Conservation (phyloP, 495 filamentous ascomycete genomes). For the Amorphotheca resinae region DNA sequence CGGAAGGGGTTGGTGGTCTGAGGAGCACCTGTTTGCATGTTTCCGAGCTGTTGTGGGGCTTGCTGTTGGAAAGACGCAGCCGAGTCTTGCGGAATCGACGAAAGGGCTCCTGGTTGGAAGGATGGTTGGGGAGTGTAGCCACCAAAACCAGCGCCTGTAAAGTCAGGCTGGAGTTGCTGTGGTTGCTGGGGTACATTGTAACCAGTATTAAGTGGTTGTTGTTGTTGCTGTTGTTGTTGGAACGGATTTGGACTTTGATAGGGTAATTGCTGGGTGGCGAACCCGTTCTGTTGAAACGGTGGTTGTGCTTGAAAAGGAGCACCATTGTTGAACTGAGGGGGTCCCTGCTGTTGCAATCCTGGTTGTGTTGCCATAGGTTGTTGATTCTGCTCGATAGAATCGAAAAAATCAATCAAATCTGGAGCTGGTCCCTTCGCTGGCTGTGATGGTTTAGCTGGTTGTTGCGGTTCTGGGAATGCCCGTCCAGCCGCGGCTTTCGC, state of each 20-base stretch:
- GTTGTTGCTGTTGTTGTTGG: slow-evolving; percentile 29
- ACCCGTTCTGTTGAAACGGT: slow-evolving; percentile 22
- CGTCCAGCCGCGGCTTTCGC: slow-evolving; percentile 11
- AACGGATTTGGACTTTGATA: slow-evolving; percentile 37
- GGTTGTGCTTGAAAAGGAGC: slow-evolving; percentile 32
- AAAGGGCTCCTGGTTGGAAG: slow-evolving; percentile 40
- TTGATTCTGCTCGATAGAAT: slow-evolving; percentile 89
- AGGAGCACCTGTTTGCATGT: slow-evolving; percentile 15
- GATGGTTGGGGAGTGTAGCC: slow-evolving; percentile 60
- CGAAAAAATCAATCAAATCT: slow-evolving; percentile 97
- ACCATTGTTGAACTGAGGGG: slow-evolving; percentile 34
- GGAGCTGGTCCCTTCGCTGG: slow-evolving; percentile 50
- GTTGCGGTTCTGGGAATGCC: slow-evolving; percentile 23
- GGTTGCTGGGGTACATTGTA: slow-evolving; percentile 37
- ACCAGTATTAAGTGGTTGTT: slow-evolving; percentile 21
- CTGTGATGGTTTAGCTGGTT: slow-evolving; percentile 26
- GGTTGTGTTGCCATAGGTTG: slow-evolving; percentile 24
- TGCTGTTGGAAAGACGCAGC: slow-evolving; percentile 22
- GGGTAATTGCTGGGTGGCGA: slow-evolving; percentile 24
- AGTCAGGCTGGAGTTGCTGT: slow-evolving; percentile 40
- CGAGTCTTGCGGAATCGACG: slow-evolving; percentile 54
- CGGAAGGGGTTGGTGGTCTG: slow-evolving; percentile 81
- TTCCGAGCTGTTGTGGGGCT: slow-evolving; percentile 20
- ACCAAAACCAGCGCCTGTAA: slow-evolving; percentile 79
- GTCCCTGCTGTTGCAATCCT: slow-evolving; percentile 25